Percentiles rank a stretch among this genome's conserved stretches.
Evolutionary conservation across 257 asterid species (phyloP).

Genomic region (Solanum ossicruentum): DNA sequence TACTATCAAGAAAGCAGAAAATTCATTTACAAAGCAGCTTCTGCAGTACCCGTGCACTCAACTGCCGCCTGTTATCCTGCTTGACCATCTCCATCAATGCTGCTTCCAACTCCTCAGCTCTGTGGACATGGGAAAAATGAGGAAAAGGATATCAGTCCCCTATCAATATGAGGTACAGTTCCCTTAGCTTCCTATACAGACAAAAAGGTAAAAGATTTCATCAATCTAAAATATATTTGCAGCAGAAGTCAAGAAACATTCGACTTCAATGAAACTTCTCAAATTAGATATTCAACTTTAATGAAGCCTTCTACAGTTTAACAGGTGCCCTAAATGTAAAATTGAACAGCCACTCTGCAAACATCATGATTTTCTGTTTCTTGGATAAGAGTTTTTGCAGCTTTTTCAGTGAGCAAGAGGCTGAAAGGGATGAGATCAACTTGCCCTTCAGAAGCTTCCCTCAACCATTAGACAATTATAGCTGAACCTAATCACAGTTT

Average conservation of each 20-base stretch:
- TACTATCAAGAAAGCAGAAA: not conserved
- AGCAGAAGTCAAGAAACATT: not conserved
- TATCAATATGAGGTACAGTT: not conserved
- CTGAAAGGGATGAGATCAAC: not conserved
- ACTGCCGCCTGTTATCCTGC: conserved; percentile 87
- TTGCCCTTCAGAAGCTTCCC: not conserved
- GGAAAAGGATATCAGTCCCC: not conserved
- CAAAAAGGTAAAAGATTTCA: not conserved
- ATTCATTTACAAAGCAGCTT: conserved; percentile 2
- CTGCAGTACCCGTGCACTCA: conserved; percentile 73
- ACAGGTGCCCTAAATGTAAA: not conserved
- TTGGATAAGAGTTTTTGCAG: not conserved
- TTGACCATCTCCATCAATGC: conserved; percentile 98
- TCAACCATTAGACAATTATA: not conserved
- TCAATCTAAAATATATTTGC: not conserved
- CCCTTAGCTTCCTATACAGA: not conserved
- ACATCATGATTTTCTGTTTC: not conserved
- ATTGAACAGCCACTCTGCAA: not conserved
- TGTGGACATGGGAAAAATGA: conserved; percentile 10
- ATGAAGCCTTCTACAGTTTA: not conserved
- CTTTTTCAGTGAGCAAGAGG: not conserved
- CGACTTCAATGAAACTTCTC: not conserved
- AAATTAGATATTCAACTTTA: not conserved
- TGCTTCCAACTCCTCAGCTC: conserved; percentile 97
- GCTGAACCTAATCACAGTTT: not conserved